These are phyloP conservation scores for Quercus alba DNA, from an alignment of 306 rosid species.

Conservation along the genomic window DNA sequence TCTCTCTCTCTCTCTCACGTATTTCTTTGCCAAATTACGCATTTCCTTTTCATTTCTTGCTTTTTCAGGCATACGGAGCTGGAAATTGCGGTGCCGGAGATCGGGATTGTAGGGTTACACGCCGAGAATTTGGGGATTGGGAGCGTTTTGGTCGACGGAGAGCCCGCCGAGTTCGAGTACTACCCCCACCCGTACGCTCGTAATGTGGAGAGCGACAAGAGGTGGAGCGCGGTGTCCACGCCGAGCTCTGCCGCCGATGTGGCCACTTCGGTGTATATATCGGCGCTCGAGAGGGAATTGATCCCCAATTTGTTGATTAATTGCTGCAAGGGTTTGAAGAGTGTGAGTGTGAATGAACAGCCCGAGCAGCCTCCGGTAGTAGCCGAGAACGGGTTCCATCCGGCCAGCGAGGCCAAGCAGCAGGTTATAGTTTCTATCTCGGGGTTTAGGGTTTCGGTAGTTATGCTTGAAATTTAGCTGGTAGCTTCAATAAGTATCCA, in stretches of 20 bases:
- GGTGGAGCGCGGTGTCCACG: conserved; percentile 62
- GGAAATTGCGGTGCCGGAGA: conserved; percentile 87
- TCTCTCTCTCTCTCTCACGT: not conserved
- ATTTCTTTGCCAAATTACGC: not conserved
- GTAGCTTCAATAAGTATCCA: not conserved
- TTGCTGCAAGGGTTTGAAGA: conserved; percentile 76
- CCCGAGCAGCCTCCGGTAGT: conserved; percentile 43
- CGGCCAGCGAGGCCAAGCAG: conserved; percentile 74
- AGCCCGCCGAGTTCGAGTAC: conserved; percentile 79
- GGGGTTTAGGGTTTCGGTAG: conserved; percentile 1
- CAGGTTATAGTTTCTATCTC: conserved; percentile 59
- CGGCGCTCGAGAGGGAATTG: conserved; percentile 70
- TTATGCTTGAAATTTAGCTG: not conserved
- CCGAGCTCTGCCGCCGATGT: conserved; percentile 77
- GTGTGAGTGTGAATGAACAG: conserved; percentile 39
- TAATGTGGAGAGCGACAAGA: conserved; percentile 35
- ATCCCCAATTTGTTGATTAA: conserved; percentile 79
- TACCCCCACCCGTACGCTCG: conserved; percentile 49
- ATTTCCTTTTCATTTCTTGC: not conserved
- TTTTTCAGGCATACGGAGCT: conserved; percentile 71
- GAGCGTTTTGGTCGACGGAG: conserved; percentile 84
- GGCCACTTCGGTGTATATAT: conserved; percentile 60
- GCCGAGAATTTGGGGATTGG: conserved; percentile 90
- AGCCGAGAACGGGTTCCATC: conserved; percentile 60
- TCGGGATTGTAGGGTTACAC: conserved; percentile 86